Conservation (phyloP, 1,139 yeast species). For the Lodderomyces theae region DNA sequence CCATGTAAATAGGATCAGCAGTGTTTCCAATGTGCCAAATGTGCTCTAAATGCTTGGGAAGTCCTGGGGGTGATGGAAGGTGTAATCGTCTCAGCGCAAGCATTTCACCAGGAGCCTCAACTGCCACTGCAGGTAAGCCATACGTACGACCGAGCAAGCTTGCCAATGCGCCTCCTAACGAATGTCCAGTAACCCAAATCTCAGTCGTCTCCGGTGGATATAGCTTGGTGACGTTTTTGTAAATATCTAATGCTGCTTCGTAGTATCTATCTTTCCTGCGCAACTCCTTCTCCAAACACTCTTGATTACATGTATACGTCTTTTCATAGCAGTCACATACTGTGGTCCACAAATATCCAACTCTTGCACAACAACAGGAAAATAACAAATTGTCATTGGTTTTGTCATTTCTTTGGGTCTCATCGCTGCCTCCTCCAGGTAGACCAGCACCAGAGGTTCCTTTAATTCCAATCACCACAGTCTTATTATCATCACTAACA, state of each 20-base stretch:
- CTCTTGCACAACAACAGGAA: conserved; percentile 95
- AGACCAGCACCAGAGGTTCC: conserved; percentile 91
- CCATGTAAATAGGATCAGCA: conserved; percentile 96
- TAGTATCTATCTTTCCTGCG: conserved; percentile 77
- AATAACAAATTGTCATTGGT: conserved; percentile 83
- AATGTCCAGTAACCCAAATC: conserved; percentile 94
- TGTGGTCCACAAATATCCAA: conserved; percentile 88
- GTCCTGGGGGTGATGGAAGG: conserved; percentile 89
- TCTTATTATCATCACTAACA: conserved; percentile 57
- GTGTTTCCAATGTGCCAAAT: conserved; percentile 96
- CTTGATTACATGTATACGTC: conserved; percentile 85
- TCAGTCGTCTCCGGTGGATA: conserved; percentile 64
- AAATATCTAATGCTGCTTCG: conserved; percentile 75
- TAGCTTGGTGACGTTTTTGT: conserved; percentile 61
- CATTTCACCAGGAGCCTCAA: conserved; percentile 92
- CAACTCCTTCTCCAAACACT: conserved; percentile 77
- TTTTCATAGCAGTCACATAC: conserved; percentile 92
- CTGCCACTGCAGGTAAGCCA: conserved; percentile 86
- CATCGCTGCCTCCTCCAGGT: conserved; percentile 71
- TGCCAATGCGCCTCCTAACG: conserved; percentile 88
- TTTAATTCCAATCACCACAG: conserved; percentile 79
- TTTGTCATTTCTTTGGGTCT: conserved; percentile 79
- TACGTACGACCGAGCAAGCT: conserved; percentile 81
- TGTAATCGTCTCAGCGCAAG: conserved; percentile 81
- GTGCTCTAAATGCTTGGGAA: conserved; percentile 74